A percentile compares a stretch with the other conserved stretches of the same genome.
Evolutionary conservation across 1,284 basidiomycete genomes (phyloP).

Genomic region (Golubevia pallescens): DNA sequence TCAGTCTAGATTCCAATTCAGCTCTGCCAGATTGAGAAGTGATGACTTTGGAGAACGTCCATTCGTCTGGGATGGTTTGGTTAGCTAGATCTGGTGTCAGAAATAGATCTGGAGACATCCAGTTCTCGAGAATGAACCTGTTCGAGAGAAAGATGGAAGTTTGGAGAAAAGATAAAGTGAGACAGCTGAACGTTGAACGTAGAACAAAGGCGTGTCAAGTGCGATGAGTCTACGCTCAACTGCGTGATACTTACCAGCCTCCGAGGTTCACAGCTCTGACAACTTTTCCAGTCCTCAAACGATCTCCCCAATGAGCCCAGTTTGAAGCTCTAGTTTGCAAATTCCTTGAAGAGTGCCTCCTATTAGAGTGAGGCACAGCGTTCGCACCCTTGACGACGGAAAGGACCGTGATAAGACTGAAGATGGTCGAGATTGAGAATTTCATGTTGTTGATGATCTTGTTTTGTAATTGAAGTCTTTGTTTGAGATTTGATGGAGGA

Average conservation of each 20-base stretch:
- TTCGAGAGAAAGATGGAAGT: constrained; percentile 31
- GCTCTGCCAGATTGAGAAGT: constrained; percentile 19
- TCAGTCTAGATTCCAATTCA: constrained; percentile 30
- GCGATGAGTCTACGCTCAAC: not conserved
- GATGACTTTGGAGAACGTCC: constrained; percentile 41
- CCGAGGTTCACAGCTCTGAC: constrained; percentile 62
- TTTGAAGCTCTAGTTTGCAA: not conserved
- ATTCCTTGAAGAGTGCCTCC: not conserved
- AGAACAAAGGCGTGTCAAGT: not conserved
- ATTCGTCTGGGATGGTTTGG: constrained; percentile 18
- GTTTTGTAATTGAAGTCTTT: too few species aligned
- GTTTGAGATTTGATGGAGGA: not conserved
- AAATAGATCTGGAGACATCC: constrained; percentile 7
- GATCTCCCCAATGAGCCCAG: too few species aligned
- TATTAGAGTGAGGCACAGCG: not conserved
- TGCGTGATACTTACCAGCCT: constrained; percentile 49
- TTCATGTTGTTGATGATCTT: not conserved
- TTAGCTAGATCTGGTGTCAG: not conserved
- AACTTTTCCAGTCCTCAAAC: constrained; percentile 48
- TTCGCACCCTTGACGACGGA: not conserved
- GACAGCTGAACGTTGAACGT: constrained; percentile 34
- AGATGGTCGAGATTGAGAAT: not conserved
- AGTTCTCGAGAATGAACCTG: constrained; percentile 20
- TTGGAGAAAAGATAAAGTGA: constrained; percentile 29
- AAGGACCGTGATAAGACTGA: not conserved